phyloP scores from a whole-genome alignment of 345 rosid species.

The Microcos paniculata region DNA sequence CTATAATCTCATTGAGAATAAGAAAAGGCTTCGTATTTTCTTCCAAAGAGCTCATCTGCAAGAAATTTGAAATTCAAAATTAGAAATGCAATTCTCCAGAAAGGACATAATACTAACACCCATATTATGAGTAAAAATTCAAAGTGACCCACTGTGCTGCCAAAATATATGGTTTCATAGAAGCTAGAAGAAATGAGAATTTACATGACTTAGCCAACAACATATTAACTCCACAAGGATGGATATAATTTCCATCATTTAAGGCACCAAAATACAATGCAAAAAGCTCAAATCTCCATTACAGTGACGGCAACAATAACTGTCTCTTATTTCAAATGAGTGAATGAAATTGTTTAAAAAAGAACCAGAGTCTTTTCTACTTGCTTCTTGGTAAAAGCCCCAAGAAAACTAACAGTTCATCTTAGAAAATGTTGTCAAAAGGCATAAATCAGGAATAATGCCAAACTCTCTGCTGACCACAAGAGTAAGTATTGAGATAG shows the following conservation, averaged over 20 bases:
- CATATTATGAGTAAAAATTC: background rate
- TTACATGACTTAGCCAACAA: background rate
- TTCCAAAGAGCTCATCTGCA: conserved; percentile 67
- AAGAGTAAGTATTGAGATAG: background rate
- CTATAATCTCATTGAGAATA: conserved; percentile 85
- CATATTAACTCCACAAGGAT: background rate
- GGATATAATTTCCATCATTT: background rate
- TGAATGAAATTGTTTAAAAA: too few species aligned
- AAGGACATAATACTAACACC: background rate
- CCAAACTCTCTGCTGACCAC: background rate
- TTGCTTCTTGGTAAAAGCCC: background rate
- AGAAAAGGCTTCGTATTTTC: conserved; percentile 78
- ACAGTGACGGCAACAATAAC: background rate
- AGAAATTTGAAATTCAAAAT: conserved; percentile 11
- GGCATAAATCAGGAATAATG: background rate
- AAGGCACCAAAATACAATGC: background rate
- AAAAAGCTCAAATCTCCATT: background rate
- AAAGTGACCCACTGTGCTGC: background rate
- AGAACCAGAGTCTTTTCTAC: background rate
- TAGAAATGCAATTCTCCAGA: background rate
- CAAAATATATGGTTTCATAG: background rate
- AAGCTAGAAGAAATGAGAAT: background rate
- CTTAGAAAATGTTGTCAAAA: background rate
- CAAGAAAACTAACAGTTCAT: background rate
- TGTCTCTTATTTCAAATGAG: background rate